Conservation (phyloP, 352 stramenopile genomes). For the Blastocystis sp. region DNA sequence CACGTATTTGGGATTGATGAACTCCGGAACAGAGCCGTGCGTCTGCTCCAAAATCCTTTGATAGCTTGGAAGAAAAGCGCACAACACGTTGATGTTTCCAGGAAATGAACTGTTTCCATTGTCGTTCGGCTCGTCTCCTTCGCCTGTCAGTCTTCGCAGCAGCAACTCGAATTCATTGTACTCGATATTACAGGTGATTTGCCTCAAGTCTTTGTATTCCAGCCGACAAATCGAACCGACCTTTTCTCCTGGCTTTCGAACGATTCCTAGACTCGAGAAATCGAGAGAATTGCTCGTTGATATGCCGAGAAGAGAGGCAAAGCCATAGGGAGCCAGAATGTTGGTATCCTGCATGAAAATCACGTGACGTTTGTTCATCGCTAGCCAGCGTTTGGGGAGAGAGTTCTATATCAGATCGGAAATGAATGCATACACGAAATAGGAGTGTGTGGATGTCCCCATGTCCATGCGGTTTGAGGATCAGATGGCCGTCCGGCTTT, state of each 20-base stretch:
- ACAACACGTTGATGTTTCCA: slow-evolving; percentile 84
- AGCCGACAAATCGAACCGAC: not conserved
- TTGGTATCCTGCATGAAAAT: slow-evolving; percentile 83
- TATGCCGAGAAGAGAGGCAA: slow-evolving; percentile 62
- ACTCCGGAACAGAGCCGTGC: slow-evolving; percentile 78
- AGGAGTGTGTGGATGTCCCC: slow-evolving; percentile 91
- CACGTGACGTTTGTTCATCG: slow-evolving; percentile 74
- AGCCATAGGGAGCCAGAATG: slow-evolving; percentile 62
- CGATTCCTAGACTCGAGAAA: slow-evolving; percentile 4
- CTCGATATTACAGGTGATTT: slow-evolving; percentile 12
- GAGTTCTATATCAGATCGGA: slow-evolving; percentile 65
- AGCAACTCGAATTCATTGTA: slow-evolving; percentile 7
- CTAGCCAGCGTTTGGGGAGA: slow-evolving; percentile 71
- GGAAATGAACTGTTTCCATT: slow-evolving; percentile 64
- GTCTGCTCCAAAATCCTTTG: slow-evolving; percentile 68
- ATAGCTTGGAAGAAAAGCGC: slow-evolving; percentile 76
- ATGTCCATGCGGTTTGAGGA: slow-evolving; percentile 89
- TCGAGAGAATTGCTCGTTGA: slow-evolving; percentile 41
- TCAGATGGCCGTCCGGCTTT: slow-evolving; percentile 67
- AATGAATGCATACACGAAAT: slow-evolving; percentile 64
- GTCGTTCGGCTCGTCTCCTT: slow-evolving; percentile 8
- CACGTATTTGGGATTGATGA: slow-evolving; percentile 81
- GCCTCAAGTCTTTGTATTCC: not conserved
- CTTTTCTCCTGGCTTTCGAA: slow-evolving; percentile 54
- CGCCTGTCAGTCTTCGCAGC: not conserved